Conservation (phyloP, 1,284 basidiomycete genomes). For the Apiotrichum mycotoxinovorans region DNA sequence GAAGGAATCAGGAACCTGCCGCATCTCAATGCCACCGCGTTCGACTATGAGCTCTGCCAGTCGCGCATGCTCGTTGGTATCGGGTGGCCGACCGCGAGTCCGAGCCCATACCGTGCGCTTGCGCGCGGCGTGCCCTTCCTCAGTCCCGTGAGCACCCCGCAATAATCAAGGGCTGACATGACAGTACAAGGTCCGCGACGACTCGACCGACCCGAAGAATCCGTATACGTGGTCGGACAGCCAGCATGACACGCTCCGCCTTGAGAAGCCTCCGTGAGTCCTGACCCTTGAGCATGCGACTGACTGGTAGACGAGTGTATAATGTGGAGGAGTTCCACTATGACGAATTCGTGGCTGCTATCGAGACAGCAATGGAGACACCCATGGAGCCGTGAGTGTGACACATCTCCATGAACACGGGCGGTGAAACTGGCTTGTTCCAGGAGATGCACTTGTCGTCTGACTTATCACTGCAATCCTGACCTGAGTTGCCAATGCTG, state of each 20-base stretch:
- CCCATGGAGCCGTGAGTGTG: constrained; percentile 22
- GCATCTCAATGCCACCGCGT: constrained; percentile 3
- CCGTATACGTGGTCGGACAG: constrained; percentile 18
- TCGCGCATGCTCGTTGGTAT: constrained; percentile 24
- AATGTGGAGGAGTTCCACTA: constrained; percentile 25
- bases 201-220: constrained; percentile 9
- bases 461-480: too few relatives aligned
- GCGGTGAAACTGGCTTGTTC: too few relatives aligned
- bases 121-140: constrained; percentile 11
- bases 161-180: background rate
- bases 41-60: constrained; percentile 17
- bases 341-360: constrained; percentile 20
- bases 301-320: constrained; percentile 19
- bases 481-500: too few relatives aligned
- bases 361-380: constrained; percentile 17
- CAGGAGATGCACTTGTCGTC: too few relatives aligned
- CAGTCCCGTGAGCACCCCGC: constrained; percentile 7
- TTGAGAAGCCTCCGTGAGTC: constrained; percentile 23
- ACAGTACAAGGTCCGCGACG: constrained; percentile 20
- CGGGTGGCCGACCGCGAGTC: constrained; percentile 17
- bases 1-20: constrained; percentile 3
- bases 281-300: background rate
- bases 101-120: constrained; percentile 9
- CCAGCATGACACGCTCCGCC: constrained; percentile 24
- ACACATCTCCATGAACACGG: background rate